Conservation (phyloP, 345 rosid species). For the Arabis hirsuta region DNA sequence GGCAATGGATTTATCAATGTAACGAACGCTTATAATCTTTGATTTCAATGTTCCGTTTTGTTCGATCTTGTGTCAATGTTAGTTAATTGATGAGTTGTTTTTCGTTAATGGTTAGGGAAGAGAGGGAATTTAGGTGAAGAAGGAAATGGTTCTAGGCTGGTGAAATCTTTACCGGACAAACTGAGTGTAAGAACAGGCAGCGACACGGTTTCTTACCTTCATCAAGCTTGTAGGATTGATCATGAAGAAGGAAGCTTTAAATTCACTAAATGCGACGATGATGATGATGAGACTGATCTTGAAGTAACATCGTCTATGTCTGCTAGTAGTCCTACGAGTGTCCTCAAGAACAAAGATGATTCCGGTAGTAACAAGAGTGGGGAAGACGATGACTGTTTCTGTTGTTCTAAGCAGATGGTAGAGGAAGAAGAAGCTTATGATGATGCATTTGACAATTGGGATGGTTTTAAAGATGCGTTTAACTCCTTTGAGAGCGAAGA, state of each 20-base stretch:
- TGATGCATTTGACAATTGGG: conserved; percentile 49
- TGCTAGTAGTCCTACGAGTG: conserved; percentile 40
- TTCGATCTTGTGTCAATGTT: conserved; percentile 5
- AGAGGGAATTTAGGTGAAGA: conserved; percentile 19
- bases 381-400: conserved; percentile 22
- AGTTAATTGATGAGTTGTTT: neutral
- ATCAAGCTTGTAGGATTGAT: conserved; percentile 23
- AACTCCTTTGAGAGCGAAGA: conserved; percentile 27
- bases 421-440: conserved; percentile 48
- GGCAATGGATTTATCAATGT: conserved; percentile 51
- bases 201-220: neutral
- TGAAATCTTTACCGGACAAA: conserved; percentile 7
- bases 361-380: conserved; percentile 28
- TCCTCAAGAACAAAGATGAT: conserved; percentile 39
- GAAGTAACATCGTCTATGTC: conserved; percentile 36
- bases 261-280: conserved; percentile 16
- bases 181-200: conserved; percentile 6
- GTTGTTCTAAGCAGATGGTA: conserved; percentile 39
- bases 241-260: neutral
- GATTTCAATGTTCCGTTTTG: neutral
- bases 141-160: neutral
- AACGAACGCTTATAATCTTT: neutral
- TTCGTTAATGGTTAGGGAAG: conserved; percentile 18
- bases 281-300: conserved; percentile 33
- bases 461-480: conserved; percentile 48